Base-by-base conservation (phyloP, 169 alveolate genomes). In the Amoebophrya sp. region DNA sequence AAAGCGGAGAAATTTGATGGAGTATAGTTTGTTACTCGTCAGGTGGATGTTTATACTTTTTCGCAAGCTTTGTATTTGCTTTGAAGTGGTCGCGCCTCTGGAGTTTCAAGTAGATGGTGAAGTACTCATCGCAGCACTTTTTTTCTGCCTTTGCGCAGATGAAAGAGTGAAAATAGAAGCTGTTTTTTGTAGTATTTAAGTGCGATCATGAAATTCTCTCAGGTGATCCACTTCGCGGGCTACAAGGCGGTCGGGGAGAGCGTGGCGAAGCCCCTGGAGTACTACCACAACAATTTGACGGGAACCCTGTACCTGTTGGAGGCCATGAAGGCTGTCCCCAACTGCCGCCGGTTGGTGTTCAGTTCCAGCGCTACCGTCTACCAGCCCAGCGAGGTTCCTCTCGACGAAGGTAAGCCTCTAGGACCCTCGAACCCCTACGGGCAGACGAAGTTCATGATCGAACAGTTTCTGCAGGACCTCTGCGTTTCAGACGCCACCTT, bases 151-250 rank as follows among this genome's bases (percentile, higher is more conserved):
- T n/a, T n/a, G n/a, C n/a, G n/a, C n/a, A n/a, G n/a, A n/a, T n/a
- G n/a, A n/a, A n/a, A n/a, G n/a, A n/a, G n/a, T n/a, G n/a, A n/a
- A n/a, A n/a, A n/a, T n/a, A n/a, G n/a, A n/a, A n/a, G n/a, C n/a
- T n/a, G n/a, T n/a, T 47, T 47, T 7, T 47, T 12, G 66, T 47
- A 7, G 66, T 7, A 47, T 47, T 47, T 47, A 18, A 47, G 66
- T 18, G 18, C 66, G 29, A 47, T 12, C 29, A 47, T 18, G 39
- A 66, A 66, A 66, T n/a, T 7, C 35, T n/a, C 35, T n/a, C 95
- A 96, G 32, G 98, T 97, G 39, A 96, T 98, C 83, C 99, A 97
- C 94, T 97, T 97, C 93, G 98, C 99, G 39, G 99, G 97, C 23
- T 93, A 95, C 89, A 98, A 97, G 93, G 98, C 99, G 0, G 98